A percentile compares a stretch with the other conserved stretches of the same genome.
Conservation (phyloP, 2,329 filamentous ascomycete genomes). For the Exophiala dermatitidis region DNA sequence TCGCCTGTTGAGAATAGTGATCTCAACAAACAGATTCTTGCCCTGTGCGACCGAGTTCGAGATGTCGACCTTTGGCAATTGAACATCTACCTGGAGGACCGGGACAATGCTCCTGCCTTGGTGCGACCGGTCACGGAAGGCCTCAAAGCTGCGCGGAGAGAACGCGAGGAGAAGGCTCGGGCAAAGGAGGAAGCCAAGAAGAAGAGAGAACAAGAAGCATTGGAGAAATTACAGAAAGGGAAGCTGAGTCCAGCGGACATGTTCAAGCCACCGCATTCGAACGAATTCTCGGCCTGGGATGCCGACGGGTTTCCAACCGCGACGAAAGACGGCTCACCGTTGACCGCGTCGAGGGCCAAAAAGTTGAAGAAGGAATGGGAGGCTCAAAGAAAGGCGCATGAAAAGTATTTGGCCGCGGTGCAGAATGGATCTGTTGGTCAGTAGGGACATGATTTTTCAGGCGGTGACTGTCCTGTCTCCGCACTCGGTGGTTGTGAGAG, state of each 20-base stretch:
- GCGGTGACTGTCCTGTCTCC: too few species aligned
- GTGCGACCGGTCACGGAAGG: slow-evolving; percentile 60
- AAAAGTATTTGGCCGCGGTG: slow-evolving; percentile 46
- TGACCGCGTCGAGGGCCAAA: slow-evolving; percentile 73
- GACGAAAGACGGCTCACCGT: slow-evolving; percentile 67
- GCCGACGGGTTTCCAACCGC: slow-evolving; percentile 71
- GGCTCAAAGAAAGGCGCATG: slow-evolving; percentile 76
- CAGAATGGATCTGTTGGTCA: slow-evolving; percentile 11
- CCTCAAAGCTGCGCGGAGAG: slow-evolving; percentile 49
- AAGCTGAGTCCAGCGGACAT: slow-evolving; percentile 52
- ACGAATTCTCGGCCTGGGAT: slow-evolving; percentile 71
- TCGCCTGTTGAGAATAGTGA: slow-evolving; percentile 43
- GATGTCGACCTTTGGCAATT: slow-evolving; percentile 74
- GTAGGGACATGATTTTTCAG: neutral
- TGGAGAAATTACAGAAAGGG: slow-evolving; percentile 47
- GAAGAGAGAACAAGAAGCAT: slow-evolving; percentile 48
- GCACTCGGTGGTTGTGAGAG: too few species aligned
- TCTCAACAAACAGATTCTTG: slow-evolving; percentile 64
- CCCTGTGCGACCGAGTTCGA: slow-evolving; percentile 71
- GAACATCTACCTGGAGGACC: slow-evolving; percentile 82
- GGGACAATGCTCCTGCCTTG: slow-evolving; percentile 61
- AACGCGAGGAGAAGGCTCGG: slow-evolving; percentile 45
- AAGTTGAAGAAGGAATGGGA: slow-evolving; percentile 86
- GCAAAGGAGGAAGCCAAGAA: slow-evolving; percentile 52
- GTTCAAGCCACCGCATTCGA: slow-evolving; percentile 46